Base-by-base conservation (phyloP, 495 filamentous ascomycete genomes). In the Penicillium cinerascens region DNA sequence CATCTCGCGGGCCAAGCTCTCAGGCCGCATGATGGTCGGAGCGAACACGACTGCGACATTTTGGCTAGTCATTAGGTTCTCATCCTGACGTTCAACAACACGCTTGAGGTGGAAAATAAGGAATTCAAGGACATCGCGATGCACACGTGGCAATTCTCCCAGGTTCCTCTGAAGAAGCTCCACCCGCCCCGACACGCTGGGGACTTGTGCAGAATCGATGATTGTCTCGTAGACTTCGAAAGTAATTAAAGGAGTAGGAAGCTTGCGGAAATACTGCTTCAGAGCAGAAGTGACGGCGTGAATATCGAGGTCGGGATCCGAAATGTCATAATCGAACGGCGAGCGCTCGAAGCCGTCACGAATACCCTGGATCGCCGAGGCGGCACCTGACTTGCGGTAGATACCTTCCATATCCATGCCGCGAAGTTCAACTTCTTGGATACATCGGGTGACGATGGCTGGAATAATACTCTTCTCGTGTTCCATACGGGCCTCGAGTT, bases 381-480 rank as follows among this genome's bases (percentile, higher is more conserved):
- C 86, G 59, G 92, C 92, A 44, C 95, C 95, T 27, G 90, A 92
- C 76, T 99, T 99, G 55, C 95, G 85, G 75, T 99, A 99, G 57
- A 99, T 95, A 45, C 95, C 95, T 72, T 97, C 92, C 65, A 95
- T 81, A 63, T 97, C 91, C 91, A 99, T 97, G 39, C 93, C 83
- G 69, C 95, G 86, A 20, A 93, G 70, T 70, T 97, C 93, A 47
- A 99, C 95, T 73, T 99, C 93, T 64, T 96, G 89, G 60, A 99
- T 96, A 72, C 95, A 99, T 44, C 91, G 87, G 48, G 85, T 89
- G 36, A 99, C 86, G 42, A 99, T 87, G 62, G 83, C 83, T 20
- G 95, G 95, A 52, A 99, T 93, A 49, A 89, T 83, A 38, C 88
- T 85, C 54, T 88, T 88, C 68, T 99, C 95, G 62, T 83, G 89